Evolutionary conservation across 192 early-diverging fungal species (phyloP), one percentile per base, ranked within the genome.

Genomic region (Backusella circina): DNA sequence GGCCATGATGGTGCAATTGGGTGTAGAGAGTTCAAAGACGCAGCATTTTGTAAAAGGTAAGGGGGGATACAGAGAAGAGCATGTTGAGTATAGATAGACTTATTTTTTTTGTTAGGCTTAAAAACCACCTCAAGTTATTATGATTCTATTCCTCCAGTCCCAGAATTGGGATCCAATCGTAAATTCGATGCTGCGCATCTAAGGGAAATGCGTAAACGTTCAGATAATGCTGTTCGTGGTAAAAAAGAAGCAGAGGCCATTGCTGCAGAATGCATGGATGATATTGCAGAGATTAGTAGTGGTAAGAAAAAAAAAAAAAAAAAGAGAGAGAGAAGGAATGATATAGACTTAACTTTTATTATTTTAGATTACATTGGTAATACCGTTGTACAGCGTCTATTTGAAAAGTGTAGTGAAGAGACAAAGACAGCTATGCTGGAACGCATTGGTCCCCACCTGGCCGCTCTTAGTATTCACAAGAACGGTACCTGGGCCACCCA

Each of bases 401-500:
- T 98, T 77, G 97, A 99, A 77, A 90, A 91, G 47, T 89, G 90
- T 67, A 67, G 75, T 33, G 90, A 95, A 28, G 80, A 87, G 30
- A 90, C 91, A 75, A 92, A 91, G 39, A 88, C 90, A n/a, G 88
- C 83, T 37, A 89, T 99, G 81, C 84, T 96, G 41, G 88, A 91
- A 71, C 82, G 86, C 50, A 89, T 99, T 68, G 90, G 90, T 0
- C 93, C 94, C n/a, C 90, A 97, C 75, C 85, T 98, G 77, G 94
- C 96, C 8, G 86, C 94, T 0, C 93, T 98, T 32, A 95, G 96
- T 74, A 90, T 97, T 74, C 97, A 99, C 86, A 99, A 99, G 84
- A 98, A 99, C 81, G 97, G 97, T 16, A 99, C 97, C 5, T 99
- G 97, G 97, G 96, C 95, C 0, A 91, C 97, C 70, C 98, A 99